These are phyloP conservation scores for Cyanophora paradoxa DNA, from an alignment of 78 protist species.

Conservation along the genomic window DNA sequence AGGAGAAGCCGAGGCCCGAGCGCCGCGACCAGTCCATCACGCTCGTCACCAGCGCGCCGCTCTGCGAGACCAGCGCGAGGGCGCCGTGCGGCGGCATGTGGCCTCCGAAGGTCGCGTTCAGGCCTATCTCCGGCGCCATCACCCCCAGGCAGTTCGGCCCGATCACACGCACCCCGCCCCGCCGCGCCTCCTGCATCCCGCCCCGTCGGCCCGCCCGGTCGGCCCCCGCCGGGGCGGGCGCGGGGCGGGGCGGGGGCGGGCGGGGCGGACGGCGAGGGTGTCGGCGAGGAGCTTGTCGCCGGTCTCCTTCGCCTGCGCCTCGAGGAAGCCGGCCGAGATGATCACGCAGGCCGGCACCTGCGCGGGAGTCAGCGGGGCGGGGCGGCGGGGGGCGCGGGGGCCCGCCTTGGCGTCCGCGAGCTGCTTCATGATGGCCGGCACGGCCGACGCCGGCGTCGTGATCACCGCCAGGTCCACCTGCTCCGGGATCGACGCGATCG, in stretches of 20 bases:
- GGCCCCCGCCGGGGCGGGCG: too few species aligned
- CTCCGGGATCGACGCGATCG: conserved; percentile 4
- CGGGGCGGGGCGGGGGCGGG: too few species aligned
- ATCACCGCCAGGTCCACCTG: not conserved
- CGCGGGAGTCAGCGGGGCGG: too few species aligned
- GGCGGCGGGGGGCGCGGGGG: too few species aligned
- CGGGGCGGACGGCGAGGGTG: too few species aligned
- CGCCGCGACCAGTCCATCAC: not conserved
- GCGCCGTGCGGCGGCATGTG: not conserved
- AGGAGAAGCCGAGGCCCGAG: conserved; percentile 12
- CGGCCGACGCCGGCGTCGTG: not conserved
- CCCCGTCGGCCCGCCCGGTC: too few species aligned
- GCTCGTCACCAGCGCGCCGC: conserved; percentile 22
- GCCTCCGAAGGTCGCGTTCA: conserved; percentile 16
- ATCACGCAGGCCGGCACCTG: not conserved
- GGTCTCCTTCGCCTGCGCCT: conserved; percentile 7
- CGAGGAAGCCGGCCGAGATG: conserved; percentile 34
- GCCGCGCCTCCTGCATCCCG: not conserved
- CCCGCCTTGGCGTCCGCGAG: not conserved
- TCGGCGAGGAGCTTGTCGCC: too few species aligned
- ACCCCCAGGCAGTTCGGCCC: conserved; percentile 14
- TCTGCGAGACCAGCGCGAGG: conserved; percentile 22
- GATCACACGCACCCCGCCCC: not conserved
- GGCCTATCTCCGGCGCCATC: not conserved
- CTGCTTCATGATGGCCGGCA: not conserved